A percentile compares a stretch with the other conserved stretches of the same genome.
These are phyloP conservation scores for Trichosporon ovoides DNA, from an alignment of 1,284 basidiomycete species.

Conservation along the genomic window DNA sequence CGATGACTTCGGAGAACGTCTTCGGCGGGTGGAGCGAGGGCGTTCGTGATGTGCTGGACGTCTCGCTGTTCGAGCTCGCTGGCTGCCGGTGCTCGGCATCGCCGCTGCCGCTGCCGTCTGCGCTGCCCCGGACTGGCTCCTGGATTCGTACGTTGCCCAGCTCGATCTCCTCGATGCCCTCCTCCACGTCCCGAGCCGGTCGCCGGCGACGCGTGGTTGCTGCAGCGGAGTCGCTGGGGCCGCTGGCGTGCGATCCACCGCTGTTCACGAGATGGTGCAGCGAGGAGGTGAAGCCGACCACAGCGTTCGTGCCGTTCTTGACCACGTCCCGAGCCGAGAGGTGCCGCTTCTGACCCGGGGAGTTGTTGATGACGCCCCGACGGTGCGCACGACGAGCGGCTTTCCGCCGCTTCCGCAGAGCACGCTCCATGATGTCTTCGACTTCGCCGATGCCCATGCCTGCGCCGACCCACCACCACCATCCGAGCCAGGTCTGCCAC, in stretches of 20 bases:
- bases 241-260: not conserved
- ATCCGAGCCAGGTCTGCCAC: slow-evolving; percentile 78
- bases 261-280: slow-evolving; percentile 8
- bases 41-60: slow-evolving; percentile 43
- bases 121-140: slow-evolving; percentile 3
- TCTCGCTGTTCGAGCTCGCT: slow-evolving; percentile 35
- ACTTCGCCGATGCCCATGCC: slow-evolving; percentile 60
- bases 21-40: slow-evolving; percentile 40
- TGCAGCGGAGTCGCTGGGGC: not conserved
- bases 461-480: slow-evolving; percentile 98
- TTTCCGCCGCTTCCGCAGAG: slow-evolving; percentile 40
- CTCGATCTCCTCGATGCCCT: slow-evolving; percentile 21
- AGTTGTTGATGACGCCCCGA: slow-evolving; percentile 16
- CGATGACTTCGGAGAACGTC: slow-evolving; percentile 32
- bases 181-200: slow-evolving; percentile 20
- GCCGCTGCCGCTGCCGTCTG: not conserved
- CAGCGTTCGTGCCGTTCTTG: slow-evolving; percentile 12
- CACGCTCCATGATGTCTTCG: slow-evolving; percentile 48
- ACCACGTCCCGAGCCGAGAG: slow-evolving; percentile 5
- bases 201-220: not conserved
- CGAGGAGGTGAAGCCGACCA: slow-evolving; percentile 11
- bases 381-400: slow-evolving; percentile 21
- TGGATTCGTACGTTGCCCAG: slow-evolving; percentile 13
- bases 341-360: not conserved
- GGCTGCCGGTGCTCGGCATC: no score